Evolutionary conservation across 345 rosid genomes (phyloP).

Genomic region (Salix caprea): DNA sequence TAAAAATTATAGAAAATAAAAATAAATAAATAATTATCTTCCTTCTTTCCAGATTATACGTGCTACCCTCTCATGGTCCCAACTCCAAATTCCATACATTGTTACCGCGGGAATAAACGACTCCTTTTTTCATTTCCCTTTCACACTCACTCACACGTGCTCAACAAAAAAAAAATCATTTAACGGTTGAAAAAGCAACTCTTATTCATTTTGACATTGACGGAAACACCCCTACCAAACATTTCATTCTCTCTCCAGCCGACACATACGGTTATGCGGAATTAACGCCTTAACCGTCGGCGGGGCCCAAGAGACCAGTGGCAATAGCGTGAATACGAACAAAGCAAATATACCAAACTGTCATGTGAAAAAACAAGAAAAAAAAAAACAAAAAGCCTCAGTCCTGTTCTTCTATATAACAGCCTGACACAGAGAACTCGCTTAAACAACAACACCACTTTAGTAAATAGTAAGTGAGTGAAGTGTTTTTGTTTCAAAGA

Average conservation of each 20-base stretch:
- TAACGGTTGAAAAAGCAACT: conserved; percentile 18
- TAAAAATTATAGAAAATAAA: too few species aligned
- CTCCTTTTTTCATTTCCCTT: not conserved
- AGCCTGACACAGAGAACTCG: not conserved
- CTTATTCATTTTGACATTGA: conserved; percentile 8
- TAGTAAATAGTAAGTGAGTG: not conserved
- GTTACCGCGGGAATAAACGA: not conserved
- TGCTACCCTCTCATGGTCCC: too few species aligned
- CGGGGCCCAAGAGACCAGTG: conserved; percentile 46
- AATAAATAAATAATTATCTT: too few species aligned
- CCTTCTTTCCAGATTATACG: too few species aligned
- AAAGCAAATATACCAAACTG: not conserved
- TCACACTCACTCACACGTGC: too few species aligned
- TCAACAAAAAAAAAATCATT: not conserved
- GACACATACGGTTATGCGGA: conserved; percentile 37
- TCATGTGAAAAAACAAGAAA: not conserved
- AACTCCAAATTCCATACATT: too few species aligned
- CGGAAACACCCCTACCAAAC: conserved; percentile 20
- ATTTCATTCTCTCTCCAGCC: not conserved
- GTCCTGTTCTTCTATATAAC: not conserved
- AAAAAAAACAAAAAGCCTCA: not conserved
- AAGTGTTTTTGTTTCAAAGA: not conserved
- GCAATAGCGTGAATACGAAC: conserved; percentile 44
- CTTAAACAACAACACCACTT: not conserved
- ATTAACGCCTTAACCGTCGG: conserved; percentile 74